Evolutionary conservation across 2,329 filamentous ascomycete genomes (phyloP), one percentile per base, ranked within the genome.

Genomic region (Paramyrothecium sp.): DNA sequence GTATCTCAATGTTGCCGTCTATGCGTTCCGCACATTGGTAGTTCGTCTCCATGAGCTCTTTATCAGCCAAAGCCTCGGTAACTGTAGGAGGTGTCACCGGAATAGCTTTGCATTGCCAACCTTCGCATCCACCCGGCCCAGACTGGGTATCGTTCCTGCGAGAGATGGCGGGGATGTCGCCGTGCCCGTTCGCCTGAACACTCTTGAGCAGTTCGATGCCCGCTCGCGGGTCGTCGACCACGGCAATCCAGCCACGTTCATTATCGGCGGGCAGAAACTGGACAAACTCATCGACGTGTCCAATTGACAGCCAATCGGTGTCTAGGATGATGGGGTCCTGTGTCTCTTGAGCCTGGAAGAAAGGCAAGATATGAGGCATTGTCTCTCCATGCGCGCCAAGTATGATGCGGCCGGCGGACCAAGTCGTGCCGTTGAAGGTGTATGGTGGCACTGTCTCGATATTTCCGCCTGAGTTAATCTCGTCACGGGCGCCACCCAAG

Each of bases 401-500:
- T 19, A 69, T 57, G 23, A 60, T 53, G n/a, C 67, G 57, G 1
- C 67, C 67, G 0, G 60, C 61, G 3, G 59, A 63, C 22, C 61
- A 70, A 10, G 51, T 30, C 13, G 55, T 59, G 11, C 63, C 66
- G 19, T 61, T 58, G 26, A 61, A 58, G 1, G 20, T 50, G 30
- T 70, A 60, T 0, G 74, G 73, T 3, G 72, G 74, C 23, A 75
- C 74, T 0, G 72, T 72, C 56, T 77, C 74, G 3, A 77, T 53
- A 54, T 77, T 76, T 0, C 74, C 69, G 3, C 53, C 57, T 0
- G 61, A 63, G 26, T 69, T 64, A 21, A 63, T 64, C 13, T 55
- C 58, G 4, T 59, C 60, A 17, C 59, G 22, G 17, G 48, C 19
- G 4, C 26, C 23, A 13, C 46, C 53, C 2, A 57, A 48, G 44